Evolutionary conservation across 1,284 basidiomycete genomes (phyloP), one percentile per base, ranked within the genome.

Genomic region (Cutaneotrichosporon curvatum): DNA sequence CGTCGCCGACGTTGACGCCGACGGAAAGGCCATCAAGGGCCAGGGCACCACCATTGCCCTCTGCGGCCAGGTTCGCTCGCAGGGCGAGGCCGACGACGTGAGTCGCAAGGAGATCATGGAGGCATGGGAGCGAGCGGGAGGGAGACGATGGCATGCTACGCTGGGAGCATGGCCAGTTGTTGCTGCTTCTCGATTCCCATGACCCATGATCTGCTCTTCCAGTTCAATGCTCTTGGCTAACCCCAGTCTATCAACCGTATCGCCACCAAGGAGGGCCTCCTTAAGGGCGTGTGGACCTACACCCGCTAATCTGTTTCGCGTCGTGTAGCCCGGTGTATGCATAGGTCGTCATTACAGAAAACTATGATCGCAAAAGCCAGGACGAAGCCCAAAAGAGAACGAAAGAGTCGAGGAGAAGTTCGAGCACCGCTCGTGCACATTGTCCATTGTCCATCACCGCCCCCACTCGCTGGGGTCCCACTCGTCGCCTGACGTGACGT

Each of bases 1-100:
- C 74, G 79, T 99, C 62, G 87, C 80, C 57, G 94, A 97, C 69
- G 94, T 99, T 66, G 92, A 97, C 72, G 82, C 85, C 61, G 83
- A 86, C 58, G 94, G 95, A 70, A 84, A 83, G 70, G 88, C 90
- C 51, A 78, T 92, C 67, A 75, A 76, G 70, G 90, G 89, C 56
- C 63, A 72, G 57, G 84, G 84, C 61, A 91, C 88, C 59, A 86
- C 87, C 58, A 95, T 96, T 71, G 92, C 92, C 47, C 82, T 99
- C 58, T 90, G 83, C 70, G 95, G 94, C 50, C 83, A 84, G 70
- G 89, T 99, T 61, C 83, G 95, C 63, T 85, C 88, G 59, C 84
- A 85, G 74, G 95, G 90, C 63, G 95, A 99, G 81, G 81, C 86
- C 60, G 94, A 99, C 67, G 95, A 97, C 74, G 54, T 56, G 50